Percentiles rank a stretch among this genome's conserved stretches.
Conservation (phyloP, 2,329 filamentous ascomycete species). For the Polytolypa hystricis region DNA sequence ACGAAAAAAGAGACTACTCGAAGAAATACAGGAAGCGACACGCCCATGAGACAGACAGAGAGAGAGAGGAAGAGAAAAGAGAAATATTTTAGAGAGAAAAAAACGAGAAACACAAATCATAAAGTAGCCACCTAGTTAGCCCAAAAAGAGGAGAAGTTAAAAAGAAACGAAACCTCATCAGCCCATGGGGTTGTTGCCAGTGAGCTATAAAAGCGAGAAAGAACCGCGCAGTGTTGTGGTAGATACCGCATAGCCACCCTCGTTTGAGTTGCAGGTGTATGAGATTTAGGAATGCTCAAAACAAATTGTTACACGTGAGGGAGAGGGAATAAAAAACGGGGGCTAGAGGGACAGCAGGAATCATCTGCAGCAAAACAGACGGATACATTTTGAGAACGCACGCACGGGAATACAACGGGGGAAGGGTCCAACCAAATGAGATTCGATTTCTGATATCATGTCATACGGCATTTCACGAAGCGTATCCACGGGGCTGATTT, state of each 20-base stretch:
- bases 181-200: background rate
- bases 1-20: background rate
- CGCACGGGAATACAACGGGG: too few species aligned
- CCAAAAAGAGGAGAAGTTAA: background rate
- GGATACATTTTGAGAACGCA: background rate
- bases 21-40: background rate
- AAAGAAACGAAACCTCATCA: background rate
- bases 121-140: slow-evolving; percentile 10
- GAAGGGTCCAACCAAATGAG: too few species aligned
- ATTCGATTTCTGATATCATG: too few species aligned
- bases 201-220: background rate
- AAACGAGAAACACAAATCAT: slow-evolving; percentile 4
- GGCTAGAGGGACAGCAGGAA: background rate
- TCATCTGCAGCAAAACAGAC: background rate
- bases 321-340: background rate
- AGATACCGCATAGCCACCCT: background rate
- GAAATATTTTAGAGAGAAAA: slow-evolving; percentile 3
- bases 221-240: background rate
- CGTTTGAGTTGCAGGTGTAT: background rate
- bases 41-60: background rate
- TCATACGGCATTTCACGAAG: background rate
- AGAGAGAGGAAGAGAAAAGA: slow-evolving; percentile 1
- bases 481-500: slow-evolving; percentile 11
- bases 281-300: background rate
- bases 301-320: background rate